Conservation (phyloP, 768 basidiomycete species). For the Trametes meyenii region DNA sequence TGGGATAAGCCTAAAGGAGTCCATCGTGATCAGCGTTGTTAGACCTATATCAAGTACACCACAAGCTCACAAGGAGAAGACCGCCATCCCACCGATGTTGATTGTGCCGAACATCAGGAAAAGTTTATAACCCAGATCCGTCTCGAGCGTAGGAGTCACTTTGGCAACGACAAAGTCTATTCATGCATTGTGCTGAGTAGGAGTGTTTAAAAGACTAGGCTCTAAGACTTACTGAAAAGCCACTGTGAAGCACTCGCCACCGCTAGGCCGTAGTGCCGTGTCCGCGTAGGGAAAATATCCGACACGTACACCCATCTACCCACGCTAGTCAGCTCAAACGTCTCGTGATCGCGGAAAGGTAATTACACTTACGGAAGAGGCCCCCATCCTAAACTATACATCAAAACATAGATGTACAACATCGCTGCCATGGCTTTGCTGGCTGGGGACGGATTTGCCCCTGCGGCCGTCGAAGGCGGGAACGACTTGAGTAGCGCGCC, state of each 20-base stretch:
- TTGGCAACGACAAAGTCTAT: conserved; percentile 76
- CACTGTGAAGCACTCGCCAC: conserved; percentile 79
- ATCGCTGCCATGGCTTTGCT: conserved; percentile 82
- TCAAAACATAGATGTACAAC: conserved; percentile 85
- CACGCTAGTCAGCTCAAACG: background rate
- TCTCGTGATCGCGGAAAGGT: background rate
- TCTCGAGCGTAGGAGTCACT: conserved; percentile 65
- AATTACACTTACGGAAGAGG: conserved; percentile 54
- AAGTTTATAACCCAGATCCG: conserved; percentile 68
- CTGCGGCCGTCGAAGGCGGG: conserved; percentile 48
- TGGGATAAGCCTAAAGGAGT: conserved; percentile 37
- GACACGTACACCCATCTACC: conserved; percentile 54
- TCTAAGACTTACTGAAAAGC: conserved; percentile 65
- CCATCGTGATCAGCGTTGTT: background rate
- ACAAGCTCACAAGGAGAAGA: conserved; percentile 60
- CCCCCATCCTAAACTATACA: conserved; percentile 89
- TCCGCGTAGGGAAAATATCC: conserved; percentile 87
- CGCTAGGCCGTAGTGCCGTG: conserved; percentile 79
- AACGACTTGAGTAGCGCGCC: conserved; percentile 85
- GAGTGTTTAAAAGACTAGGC: too few species aligned
- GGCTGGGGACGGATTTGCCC: conserved; percentile 44
- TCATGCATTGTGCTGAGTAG: background rate
- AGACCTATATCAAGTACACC: background rate
- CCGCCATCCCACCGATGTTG: conserved; percentile 70
- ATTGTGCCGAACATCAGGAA: conserved; percentile 79